A percentile compares a stretch with the other conserved stretches of the same genome.
These are phyloP conservation scores for Ceratocystis papillata DNA, from an alignment of 2,329 filamentous ascomycete genomes.

Conservation along the genomic window DNA sequence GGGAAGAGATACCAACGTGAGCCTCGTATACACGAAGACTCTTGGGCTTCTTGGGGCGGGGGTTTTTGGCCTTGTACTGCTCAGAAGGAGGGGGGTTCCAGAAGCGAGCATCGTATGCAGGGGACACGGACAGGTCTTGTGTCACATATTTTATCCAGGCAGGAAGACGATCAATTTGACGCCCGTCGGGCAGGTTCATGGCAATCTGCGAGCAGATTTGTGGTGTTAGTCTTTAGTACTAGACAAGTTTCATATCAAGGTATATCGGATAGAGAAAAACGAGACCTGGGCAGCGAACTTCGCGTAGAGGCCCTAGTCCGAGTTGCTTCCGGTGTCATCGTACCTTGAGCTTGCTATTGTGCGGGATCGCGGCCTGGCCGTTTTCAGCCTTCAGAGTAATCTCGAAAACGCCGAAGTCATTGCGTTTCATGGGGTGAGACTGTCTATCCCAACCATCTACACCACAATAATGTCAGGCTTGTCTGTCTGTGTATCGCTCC, in stretches of 20 bases:
- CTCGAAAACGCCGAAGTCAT: conserved; percentile 78
- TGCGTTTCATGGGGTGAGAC: conserved; percentile 77
- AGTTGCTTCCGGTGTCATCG: conserved; percentile 22
- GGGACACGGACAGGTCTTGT: conserved; percentile 79
- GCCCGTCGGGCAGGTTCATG: conserved; percentile 65
- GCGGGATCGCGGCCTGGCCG: conserved; percentile 68
- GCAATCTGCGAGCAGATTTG: conserved; percentile 51
- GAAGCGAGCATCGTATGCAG: conserved; percentile 87
- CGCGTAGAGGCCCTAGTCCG: neutral
- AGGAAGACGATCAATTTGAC: conserved; percentile 76
- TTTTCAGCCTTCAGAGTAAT: conserved; percentile 61
- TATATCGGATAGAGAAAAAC: neutral
- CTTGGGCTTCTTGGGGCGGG: conserved; percentile 67
- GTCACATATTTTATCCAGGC: conserved; percentile 98
- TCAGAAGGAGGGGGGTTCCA: conserved; percentile 81
- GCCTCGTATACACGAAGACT: conserved; percentile 95
- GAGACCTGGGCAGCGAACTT: too few relatives aligned
- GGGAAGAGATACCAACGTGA: conserved; percentile 94
- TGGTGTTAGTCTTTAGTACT: neutral
- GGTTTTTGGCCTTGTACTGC: conserved; percentile 74
- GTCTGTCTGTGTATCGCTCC: conserved; percentile 10
- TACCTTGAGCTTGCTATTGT: conserved; percentile 95
- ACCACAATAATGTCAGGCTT: conserved; percentile 11
- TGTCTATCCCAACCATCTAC: conserved; percentile 76
- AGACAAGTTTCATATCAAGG: neutral